Percentiles rank a stretch among this genome's conserved stretches.
phyloP scores from a whole-genome alignment of 441 rosid genomes.

The Isatis lusitanica region DNA sequence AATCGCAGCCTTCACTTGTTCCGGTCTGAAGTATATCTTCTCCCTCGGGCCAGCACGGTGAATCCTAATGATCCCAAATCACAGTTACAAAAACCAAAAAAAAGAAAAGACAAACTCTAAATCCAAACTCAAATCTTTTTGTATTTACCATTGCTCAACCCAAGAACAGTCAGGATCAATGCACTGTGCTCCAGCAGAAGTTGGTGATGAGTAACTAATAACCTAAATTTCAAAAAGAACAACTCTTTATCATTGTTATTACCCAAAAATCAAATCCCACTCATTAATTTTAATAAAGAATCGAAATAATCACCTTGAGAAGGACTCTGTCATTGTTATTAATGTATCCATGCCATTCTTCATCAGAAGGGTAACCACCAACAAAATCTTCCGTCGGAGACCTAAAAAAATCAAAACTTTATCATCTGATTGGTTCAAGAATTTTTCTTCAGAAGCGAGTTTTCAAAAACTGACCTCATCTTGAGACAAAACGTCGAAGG shows the following conservation, averaged over 20 bases:
- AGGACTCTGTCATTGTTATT: slow-evolving; percentile 89
- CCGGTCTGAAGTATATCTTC: slow-evolving; percentile 86
- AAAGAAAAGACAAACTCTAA: background rate
- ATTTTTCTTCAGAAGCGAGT: background rate
- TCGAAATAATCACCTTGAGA: slow-evolving; percentile 59
- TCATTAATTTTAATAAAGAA: background rate
- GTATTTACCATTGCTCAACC: slow-evolving; percentile 93
- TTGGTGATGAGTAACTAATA: slow-evolving; percentile 72
- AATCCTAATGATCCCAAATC: slow-evolving; percentile 53
- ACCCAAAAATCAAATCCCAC: background rate
- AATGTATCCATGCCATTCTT: slow-evolving; percentile 95
- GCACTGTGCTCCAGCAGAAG: slow-evolving; percentile 97
- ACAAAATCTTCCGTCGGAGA: slow-evolving; percentile 74
- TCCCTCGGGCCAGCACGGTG: slow-evolving; percentile 98
- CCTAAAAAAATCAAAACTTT: slow-evolving; percentile 38
- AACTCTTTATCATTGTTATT: too few species aligned
- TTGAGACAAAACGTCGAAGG: slow-evolving; percentile 90
- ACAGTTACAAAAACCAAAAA: background rate
- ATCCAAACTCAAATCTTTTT: background rate
- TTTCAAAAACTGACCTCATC: slow-evolving; percentile 58
- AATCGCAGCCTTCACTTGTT: slow-evolving; percentile 92
- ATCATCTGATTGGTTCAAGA: background rate
- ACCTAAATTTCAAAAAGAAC: slow-evolving; percentile 43
- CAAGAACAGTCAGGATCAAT: slow-evolving; percentile 84
- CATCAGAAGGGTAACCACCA: slow-evolving; percentile 89